These are phyloP conservation scores for Penicillium atrosanguineum DNA, from an alignment of 495 filamentous ascomycete genomes.

Conservation along the genomic window DNA sequence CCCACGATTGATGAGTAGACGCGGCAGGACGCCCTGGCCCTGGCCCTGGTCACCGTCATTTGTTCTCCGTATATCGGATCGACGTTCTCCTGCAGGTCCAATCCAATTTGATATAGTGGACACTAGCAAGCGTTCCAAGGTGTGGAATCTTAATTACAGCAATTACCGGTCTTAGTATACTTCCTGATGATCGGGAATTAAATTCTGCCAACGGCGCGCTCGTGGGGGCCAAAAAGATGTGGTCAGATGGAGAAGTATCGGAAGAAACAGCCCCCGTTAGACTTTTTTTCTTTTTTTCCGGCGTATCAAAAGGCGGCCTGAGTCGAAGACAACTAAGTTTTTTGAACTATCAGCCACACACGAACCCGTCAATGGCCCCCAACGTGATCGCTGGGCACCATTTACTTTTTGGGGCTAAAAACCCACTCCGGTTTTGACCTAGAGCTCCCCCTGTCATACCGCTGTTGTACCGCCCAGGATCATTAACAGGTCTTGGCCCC, in stretches of 20 bases:
- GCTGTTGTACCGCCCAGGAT: too few species aligned
- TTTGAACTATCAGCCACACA: conserved; percentile 9
- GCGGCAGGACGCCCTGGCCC: too few species aligned
- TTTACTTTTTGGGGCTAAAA: conserved; percentile 20
- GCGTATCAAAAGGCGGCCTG: conserved; percentile 9
- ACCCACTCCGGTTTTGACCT: conserved; percentile 8
- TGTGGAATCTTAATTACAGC: not conserved
- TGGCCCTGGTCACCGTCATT: conserved; percentile 1
- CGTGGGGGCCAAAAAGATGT: conserved; percentile 16
- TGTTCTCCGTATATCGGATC: not conserved
- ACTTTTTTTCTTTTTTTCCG: conserved; percentile 9
- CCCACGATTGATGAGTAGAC: not conserved
- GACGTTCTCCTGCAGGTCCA: not conserved
- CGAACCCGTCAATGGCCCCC: conserved; percentile 21
- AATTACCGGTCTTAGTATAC: not conserved
- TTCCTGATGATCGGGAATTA: not conserved
- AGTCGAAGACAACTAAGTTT: conserved; percentile 13
- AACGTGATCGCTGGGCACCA: conserved; percentile 14
- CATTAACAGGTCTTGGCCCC: conserved; percentile 23
- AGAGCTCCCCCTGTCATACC: conserved; percentile 12
- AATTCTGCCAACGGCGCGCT: conserved; percentile 19
- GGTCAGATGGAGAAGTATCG: conserved; percentile 1
- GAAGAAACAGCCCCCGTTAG: conserved; percentile 8
- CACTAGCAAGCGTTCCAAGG: not conserved
- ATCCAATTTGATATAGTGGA: not conserved